phyloP scores from a whole-genome alignment of 78 protist species.

The Monocercomonoides exilis region DNA sequence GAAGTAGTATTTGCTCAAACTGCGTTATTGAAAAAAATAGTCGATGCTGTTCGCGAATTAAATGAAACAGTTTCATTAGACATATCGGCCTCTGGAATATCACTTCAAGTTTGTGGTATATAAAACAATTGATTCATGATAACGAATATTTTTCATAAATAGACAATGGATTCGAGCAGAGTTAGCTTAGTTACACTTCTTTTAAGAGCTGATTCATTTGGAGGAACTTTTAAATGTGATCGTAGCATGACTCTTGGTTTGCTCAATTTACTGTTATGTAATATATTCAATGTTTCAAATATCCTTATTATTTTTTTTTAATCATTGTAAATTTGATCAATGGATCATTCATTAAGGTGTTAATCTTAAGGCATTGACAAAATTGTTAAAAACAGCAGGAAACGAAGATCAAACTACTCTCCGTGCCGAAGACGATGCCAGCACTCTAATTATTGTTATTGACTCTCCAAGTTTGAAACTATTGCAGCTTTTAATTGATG shows the following conservation, averaged over 20 bases:
- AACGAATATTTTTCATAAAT: background rate
- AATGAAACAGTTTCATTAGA: slow-evolving; percentile 87
- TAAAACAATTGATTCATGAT: background rate
- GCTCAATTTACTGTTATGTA: no score
- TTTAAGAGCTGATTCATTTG: slow-evolving; percentile 79
- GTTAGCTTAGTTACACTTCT: slow-evolving; percentile 84
- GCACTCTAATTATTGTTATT: slow-evolving; percentile 59
- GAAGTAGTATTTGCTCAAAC: slow-evolving; percentile 19
- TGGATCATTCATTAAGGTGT: no score
- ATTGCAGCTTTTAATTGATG: background rate
- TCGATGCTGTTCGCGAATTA: slow-evolving; percentile 86
- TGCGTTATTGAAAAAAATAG: slow-evolving; percentile 44
- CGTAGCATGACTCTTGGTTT: slow-evolving; percentile 69
- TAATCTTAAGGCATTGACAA: slow-evolving; percentile 67
- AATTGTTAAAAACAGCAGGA: slow-evolving; percentile 82
- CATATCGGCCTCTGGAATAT: slow-evolving; percentile 65
- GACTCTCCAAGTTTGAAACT: slow-evolving; percentile 44
- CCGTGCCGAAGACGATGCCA: slow-evolving; percentile 75
- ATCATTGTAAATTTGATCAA: background rate
- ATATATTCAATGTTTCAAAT: no score
- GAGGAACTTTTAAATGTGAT: slow-evolving; percentile 79
- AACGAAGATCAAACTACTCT: slow-evolving; percentile 82
- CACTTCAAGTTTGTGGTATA: slow-evolving; percentile 57
- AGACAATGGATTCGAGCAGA: slow-evolving; percentile 94
- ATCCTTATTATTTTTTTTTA: background rate